Evolutionary conservation across 1,284 basidiomycete genomes (phyloP), one percentile per base, ranked within the genome.

Genomic region (Rhodotorula sp.): DNA sequence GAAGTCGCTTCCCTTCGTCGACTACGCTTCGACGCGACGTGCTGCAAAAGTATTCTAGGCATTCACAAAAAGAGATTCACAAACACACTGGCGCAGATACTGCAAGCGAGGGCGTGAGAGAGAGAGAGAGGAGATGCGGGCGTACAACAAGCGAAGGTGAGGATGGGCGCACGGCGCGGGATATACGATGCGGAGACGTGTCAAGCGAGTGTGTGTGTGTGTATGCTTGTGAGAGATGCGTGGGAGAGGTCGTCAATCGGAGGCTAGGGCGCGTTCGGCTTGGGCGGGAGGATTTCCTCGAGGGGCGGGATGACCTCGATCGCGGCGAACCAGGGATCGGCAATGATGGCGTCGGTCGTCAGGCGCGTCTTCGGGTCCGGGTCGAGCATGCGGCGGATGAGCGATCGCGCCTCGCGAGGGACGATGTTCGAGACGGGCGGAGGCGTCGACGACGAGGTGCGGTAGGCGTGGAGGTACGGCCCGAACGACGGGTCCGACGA

Each of bases 381-480:
- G 78, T 96, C 92, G 59, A 99, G 86, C 94, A 99, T 99, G 84
- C 89, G 89, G 77, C 94, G 88, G 72, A 99, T 86, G 72, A 98
- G 81, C 49, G 86, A 85, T 39, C 95, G 84, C 76, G 93, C 96
- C 67, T 90, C 89, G 60, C 92, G 85, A 7, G 95, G 94, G 62
- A 87, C 89, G 68, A 98, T 84, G 79, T 97, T 95, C 80, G 89
- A 90, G 78, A 99, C 67, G 3, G 81, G 82, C 74, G 80, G 79
- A 84, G 81, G 74, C 68, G 84, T 64, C 74, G 80, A 59, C 71
- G 82, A 73, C 39, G 66, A 52, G 20, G 71, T 64, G 51, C 76
- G 51, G 78, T 82, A 96, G 2, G 89, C 87, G n/a, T 86, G 79
- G 5, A 87, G 85, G 79, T 96, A 99, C 11, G 90, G 84, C 9